These are phyloP conservation scores for Xylariaceae sp. DNA, from an alignment of 2,329 filamentous ascomycete genomes.

Conservation along the genomic window DNA sequence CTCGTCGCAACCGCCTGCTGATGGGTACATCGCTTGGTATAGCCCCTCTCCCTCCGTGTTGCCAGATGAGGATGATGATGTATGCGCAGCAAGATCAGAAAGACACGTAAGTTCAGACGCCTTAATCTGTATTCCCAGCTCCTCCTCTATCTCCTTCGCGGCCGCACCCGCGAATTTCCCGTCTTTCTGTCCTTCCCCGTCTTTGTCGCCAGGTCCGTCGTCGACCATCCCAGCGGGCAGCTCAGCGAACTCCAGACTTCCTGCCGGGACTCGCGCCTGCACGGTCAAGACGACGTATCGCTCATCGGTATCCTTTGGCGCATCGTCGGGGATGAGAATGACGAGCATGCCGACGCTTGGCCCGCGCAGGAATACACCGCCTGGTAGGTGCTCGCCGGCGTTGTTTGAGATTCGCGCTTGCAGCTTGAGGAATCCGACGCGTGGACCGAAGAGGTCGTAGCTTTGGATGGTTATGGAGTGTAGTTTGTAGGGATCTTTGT, in stretches of 20 bases:
- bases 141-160: constrained; percentile 60
- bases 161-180: constrained; percentile 56
- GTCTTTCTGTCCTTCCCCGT: constrained; percentile 27
- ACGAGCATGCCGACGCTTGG: constrained; percentile 61
- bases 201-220: neutral
- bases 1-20: constrained; percentile 60
- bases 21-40: constrained; percentile 54
- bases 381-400: constrained; percentile 50
- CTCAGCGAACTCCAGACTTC: constrained; percentile 54
- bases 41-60: constrained; percentile 29
- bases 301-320: constrained; percentile 35
- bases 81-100: constrained; percentile 46
- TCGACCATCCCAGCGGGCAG: constrained; percentile 61
- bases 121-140: constrained; percentile 53
- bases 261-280: constrained; percentile 56
- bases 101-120: constrained; percentile 48
- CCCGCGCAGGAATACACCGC: constrained; percentile 55
- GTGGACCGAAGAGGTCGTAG: constrained; percentile 49
- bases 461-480: constrained; percentile 51
- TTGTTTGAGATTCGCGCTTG: constrained; percentile 46
- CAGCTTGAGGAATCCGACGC: constrained; percentile 58
- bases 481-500: constrained; percentile 51
- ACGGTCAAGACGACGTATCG: constrained; percentile 58
- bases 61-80: neutral
- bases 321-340: constrained; percentile 53